Evolutionary conservation across 1,284 basidiomycete genomes (phyloP).

Genomic region (Microstroma glucosiphilum): DNA sequence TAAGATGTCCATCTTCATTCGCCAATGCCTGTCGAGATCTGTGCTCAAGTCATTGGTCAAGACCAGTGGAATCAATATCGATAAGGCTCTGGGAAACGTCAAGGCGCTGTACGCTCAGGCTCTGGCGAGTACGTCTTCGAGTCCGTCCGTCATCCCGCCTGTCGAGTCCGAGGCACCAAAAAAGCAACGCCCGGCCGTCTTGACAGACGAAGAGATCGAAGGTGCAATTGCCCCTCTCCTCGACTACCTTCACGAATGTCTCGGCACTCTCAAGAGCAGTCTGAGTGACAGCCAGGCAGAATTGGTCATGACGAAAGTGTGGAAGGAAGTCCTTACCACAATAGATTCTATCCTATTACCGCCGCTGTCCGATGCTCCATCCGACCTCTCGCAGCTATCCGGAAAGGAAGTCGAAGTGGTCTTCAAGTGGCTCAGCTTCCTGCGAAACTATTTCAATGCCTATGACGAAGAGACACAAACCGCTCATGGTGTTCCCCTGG

Average conservation of each 20-base stretch:
- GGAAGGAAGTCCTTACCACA: constrained; percentile 89
- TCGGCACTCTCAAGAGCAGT: constrained; percentile 83
- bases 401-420: constrained; percentile 97
- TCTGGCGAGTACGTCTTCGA: constrained; percentile 38
- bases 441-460: constrained; percentile 91
- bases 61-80: constrained; percentile 43
- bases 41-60: constrained; percentile 56
- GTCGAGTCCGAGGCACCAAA: constrained; percentile 35
- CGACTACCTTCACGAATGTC: constrained; percentile 92
- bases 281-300: constrained; percentile 65
- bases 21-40: constrained; percentile 74
- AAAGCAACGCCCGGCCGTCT: constrained; percentile 59
- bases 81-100: constrained; percentile 47
- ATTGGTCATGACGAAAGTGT: constrained; percentile 84
- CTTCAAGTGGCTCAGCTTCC: constrained; percentile 82
- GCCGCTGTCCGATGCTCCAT: constrained; percentile 77
- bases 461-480: constrained; percentile 74
- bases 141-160: constrained; percentile 40
- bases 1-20: constrained; percentile 93
- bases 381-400: constrained; percentile 79
- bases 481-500: constrained; percentile 61
- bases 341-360: constrained; percentile 87
- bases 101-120: constrained; percentile 47
- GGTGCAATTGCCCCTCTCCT: constrained; percentile 84
- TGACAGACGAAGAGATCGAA: constrained; percentile 90